Base-by-base conservation (phyloP, 2,329 filamentous ascomycete genomes). In the Botryotinia convoluta region DNA sequence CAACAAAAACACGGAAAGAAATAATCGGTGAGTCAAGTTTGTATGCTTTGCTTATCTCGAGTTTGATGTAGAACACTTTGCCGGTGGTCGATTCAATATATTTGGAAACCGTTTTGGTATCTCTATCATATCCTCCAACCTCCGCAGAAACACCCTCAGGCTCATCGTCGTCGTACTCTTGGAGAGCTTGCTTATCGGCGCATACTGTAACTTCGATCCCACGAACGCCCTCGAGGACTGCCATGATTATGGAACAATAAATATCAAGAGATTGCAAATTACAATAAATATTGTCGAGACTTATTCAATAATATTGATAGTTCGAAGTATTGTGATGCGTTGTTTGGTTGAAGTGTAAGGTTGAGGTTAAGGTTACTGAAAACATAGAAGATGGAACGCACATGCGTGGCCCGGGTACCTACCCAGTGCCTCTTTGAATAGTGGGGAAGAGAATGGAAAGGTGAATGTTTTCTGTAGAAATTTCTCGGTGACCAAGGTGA, bases 131-230 rank as follows among this genome's bases (percentile, higher is more conserved):
- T 37, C 29, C 35, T 60, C 16, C 71, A 4, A 44, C 54, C 0
- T 63, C 54, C 35, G 51, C 32, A 42, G 71, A 29, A 48, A 44
- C 29, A 45, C 39, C 12, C 35, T 73, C 67, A 16, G 54, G 10
- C 3, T 39, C 54, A 64, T 74, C 32, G 26, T 69, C 72, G 16
- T 73, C 67, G 32, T 73, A 69, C 29, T 73, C 64, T 48, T 69
- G 29, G 8, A 69, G 51, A 51, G 42, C n/a, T 29, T 61, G 32
- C 2, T 20, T 6, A 10, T 69, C 57, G 2, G 44, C 42, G 32
- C 57, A 26, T 6, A 73, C 64, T 20, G 71, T 73, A 20, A 73
- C 64, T 45, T 57, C 18, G 10, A 73, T 69, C 26, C 51, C 71
- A 35, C 39, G 54, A 20, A 73, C 16, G 20, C 1, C 18, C 2